These are phyloP conservation scores for Marasmius sp. DNA, from an alignment of 1,284 basidiomycete species.

Conservation along the genomic window DNA sequence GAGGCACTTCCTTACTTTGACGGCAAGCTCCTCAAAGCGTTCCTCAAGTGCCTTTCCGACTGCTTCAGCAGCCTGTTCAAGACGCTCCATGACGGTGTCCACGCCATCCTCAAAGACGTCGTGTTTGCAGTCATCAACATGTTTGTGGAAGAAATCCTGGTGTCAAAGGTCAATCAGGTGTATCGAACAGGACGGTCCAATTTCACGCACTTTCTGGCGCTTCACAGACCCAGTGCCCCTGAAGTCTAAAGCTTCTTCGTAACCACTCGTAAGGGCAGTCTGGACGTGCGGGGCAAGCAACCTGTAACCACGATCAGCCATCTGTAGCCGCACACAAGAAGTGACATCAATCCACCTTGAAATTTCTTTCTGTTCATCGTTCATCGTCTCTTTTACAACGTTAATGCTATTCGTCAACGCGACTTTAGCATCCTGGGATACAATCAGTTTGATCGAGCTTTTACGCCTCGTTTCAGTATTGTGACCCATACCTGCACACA, in stretches of 20 bases:
- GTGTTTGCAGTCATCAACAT: slow-evolving; percentile 42
- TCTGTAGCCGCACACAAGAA: background rate
- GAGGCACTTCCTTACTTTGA: slow-evolving; percentile 42
- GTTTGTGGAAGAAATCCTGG: slow-evolving; percentile 47
- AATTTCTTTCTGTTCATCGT: slow-evolving; percentile 56
- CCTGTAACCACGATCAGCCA: background rate
- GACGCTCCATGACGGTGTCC: slow-evolving; percentile 46
- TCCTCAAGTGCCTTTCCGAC: slow-evolving; percentile 49
- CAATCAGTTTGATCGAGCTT: background rate
- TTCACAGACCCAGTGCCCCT: slow-evolving; percentile 55
- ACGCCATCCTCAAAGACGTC: slow-evolving; percentile 54
- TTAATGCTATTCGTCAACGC: slow-evolving; percentile 49
- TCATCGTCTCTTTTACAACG: slow-evolving; percentile 49
- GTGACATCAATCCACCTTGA: slow-evolving; percentile 31
- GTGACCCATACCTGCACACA: slow-evolving; percentile 30
- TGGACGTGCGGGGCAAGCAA: slow-evolving; percentile 58
- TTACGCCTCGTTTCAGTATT: background rate
- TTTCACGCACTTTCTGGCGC: slow-evolving; percentile 50
- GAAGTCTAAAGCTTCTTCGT: slow-evolving; percentile 52
- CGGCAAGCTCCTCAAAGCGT: slow-evolving; percentile 46
- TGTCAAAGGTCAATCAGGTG: background rate
- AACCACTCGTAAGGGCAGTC: slow-evolving; percentile 47
- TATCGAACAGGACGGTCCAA: background rate
- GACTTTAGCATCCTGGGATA: slow-evolving; percentile 44
- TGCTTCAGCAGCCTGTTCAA: slow-evolving; percentile 46